Evolutionary conservation across 148 eudicot genomes (phyloP).

Genomic region (Camellia sinensis): DNA sequence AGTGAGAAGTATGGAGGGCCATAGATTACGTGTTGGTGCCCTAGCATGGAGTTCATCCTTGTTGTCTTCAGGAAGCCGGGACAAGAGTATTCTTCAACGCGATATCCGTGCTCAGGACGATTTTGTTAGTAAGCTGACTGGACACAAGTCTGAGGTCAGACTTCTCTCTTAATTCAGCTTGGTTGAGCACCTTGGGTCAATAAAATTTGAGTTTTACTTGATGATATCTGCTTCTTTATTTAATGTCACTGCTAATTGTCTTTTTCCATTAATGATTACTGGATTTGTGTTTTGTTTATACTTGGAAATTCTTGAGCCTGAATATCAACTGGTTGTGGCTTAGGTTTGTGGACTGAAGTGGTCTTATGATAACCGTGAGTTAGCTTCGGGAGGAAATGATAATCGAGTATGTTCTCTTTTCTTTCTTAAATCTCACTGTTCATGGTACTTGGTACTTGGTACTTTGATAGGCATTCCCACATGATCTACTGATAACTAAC

Average conservation of each 20-base stretch:
- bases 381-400: conserved; percentile 96
- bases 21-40: conserved; percentile 77
- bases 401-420: conserved; percentile 53
- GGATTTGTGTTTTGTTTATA: background rate
- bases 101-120: conserved; percentile 79
- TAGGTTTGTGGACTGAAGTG: conserved; percentile 95
- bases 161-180: conserved; percentile 12
- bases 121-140: conserved; percentile 70
- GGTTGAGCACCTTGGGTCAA: background rate
- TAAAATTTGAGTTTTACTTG: background rate
- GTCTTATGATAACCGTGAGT: conserved; percentile 87
- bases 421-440: conserved; percentile 1
- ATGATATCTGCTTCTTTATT: conserved; percentile 1
- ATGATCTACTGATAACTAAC: background rate
- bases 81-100: conserved; percentile 78
- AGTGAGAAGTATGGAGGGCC: conserved; percentile 84
- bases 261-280: background rate
- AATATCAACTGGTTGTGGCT: conserved; percentile 13
- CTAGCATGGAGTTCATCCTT: conserved; percentile 85
- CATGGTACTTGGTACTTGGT: conserved; percentile 13
- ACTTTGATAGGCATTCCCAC: background rate
- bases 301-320: background rate
- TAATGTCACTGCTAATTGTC: background rate
- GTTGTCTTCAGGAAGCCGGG: conserved; percentile 83
- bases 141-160: conserved; percentile 90